phyloP scores from a whole-genome alignment of 1,139 yeast species.

The Keqinozyma sinolaborantium region DNA sequence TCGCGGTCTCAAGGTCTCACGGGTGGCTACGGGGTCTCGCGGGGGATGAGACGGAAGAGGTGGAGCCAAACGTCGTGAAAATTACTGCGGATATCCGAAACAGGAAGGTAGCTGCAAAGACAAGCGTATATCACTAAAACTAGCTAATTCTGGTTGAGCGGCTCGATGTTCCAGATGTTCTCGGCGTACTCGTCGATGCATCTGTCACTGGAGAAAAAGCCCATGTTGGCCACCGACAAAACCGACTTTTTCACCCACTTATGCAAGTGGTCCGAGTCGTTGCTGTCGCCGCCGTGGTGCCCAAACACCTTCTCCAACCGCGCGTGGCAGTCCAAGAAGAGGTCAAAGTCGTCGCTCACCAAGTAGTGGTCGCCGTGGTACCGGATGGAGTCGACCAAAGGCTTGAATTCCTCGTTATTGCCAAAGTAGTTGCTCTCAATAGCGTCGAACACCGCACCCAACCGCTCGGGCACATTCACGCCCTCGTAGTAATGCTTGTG shows the following conservation, averaged over 20 bases:
- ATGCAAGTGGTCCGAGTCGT: conserved; percentile 51
- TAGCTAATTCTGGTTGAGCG: conserved; percentile 28
- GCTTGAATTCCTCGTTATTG: conserved; percentile 60
- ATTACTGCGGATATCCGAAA: too few species aligned
- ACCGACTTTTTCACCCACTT: conserved; percentile 78
- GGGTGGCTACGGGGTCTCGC: too few species aligned
- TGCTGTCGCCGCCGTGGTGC: conserved; percentile 38
- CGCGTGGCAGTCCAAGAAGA: conserved; percentile 77
- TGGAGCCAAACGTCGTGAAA: too few species aligned
- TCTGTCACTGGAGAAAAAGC: conserved; percentile 88
- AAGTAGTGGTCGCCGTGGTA: conserved; percentile 82
- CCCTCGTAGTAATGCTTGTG: conserved; percentile 66
- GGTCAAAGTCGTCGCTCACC: conserved; percentile 85
- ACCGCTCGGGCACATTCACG: conserved; percentile 51
- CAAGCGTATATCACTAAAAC: neutral
- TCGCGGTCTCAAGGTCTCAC: too few species aligned
- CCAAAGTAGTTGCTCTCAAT: conserved; percentile 75
- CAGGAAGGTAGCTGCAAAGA: neutral
- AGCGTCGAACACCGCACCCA: conserved; percentile 61
- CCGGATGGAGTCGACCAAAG: conserved; percentile 66
- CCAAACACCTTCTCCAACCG: conserved; percentile 72
- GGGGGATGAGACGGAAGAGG: too few species aligned
- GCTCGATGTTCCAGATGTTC: conserved; percentile 89
- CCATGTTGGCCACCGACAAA: conserved; percentile 85
- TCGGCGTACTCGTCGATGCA: conserved; percentile 93